These are phyloP conservation scores for Cordyceps sp. DNA, from an alignment of 2,329 filamentous ascomycete genomes.

Conservation along the genomic window DNA sequence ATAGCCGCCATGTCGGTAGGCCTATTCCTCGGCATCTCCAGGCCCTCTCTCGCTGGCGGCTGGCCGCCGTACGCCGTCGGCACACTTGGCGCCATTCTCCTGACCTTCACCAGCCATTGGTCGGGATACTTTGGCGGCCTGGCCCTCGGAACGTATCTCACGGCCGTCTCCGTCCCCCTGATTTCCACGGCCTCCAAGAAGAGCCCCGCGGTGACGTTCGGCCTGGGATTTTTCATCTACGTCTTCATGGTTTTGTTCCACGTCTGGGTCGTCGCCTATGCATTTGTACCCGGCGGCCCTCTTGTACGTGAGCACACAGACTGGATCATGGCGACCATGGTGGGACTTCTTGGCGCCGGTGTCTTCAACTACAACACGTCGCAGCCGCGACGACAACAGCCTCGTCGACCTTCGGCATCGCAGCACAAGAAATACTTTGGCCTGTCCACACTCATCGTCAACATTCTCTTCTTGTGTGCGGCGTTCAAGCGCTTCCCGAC, in stretches of 20 bases:
- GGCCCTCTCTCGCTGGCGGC: conserved; percentile 52
- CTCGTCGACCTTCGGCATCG: conserved; percentile 13
- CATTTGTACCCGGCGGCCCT: conserved; percentile 88
- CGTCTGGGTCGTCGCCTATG: conserved; percentile 96
- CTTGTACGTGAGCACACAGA: conserved; percentile 88
- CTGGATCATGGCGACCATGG: conserved; percentile 80
- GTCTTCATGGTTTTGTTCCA: conserved; percentile 94
- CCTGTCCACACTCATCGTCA: conserved; percentile 51
- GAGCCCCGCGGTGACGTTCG: conserved; percentile 66
- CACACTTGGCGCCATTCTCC: conserved; percentile 59
- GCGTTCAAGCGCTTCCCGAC: conserved; percentile 85
- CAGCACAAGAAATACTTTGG: conserved; percentile 36
- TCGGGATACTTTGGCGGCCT: conserved; percentile 76
- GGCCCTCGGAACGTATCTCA: conserved; percentile 59
- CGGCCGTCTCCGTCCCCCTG: conserved; percentile 61
- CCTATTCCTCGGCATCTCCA: conserved; percentile 57
- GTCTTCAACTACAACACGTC: conserved; percentile 53
- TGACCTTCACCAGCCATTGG: conserved; percentile 73
- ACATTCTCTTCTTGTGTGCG: conserved; percentile 62
- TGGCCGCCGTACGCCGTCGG: conserved; percentile 70
- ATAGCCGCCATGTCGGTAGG: conserved; percentile 76
- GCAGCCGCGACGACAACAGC: conserved; percentile 22
- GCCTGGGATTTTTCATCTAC: conserved; percentile 77
- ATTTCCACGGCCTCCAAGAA: conserved; percentile 62
- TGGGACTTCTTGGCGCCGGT: conserved; percentile 71